Conservation (phyloP, 306 rosid genomes). For the Lathyrus sativus region DNA sequence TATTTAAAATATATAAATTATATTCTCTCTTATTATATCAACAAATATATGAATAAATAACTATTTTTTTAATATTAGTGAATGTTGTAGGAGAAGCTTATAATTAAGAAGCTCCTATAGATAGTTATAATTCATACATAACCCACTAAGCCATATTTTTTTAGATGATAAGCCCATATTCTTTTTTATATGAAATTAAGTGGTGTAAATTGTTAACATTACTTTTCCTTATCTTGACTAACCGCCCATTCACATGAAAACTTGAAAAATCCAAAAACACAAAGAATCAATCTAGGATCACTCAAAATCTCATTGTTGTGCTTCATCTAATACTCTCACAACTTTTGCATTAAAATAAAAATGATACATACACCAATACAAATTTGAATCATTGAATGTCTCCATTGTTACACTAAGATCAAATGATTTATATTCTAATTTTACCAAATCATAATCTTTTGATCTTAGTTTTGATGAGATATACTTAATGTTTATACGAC, state of each 20-base stretch:
- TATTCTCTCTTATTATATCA: no score
- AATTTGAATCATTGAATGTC: not conserved
- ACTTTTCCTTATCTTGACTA: not conserved
- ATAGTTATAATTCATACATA: no score
- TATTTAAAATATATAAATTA: no score
- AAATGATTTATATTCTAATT: not conserved
- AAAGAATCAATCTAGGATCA: constrained; percentile 24
- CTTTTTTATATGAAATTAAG: not conserved
- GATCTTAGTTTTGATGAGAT: not conserved
- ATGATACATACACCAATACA: constrained; percentile 4
- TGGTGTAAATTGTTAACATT: not conserved
- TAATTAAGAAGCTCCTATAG: no score
- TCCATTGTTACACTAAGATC: not conserved
- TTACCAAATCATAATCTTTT: not conserved
- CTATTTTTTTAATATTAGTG: no score
- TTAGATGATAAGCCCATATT: not conserved
- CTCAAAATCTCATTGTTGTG: constrained; percentile 1
- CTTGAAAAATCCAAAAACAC: constrained; percentile 14
- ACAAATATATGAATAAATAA: no score
- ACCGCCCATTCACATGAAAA: constrained; percentile 36
- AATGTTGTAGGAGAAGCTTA: no score
- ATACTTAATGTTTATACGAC: not conserved
- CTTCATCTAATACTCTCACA: constrained; percentile 9
- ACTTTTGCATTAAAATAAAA: constrained; percentile 3
- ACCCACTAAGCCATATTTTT: not conserved